Evolutionary conservation across 2,329 filamentous ascomycete genomes (phyloP).

Genomic region (Westerdykella aurantiaca): DNA sequence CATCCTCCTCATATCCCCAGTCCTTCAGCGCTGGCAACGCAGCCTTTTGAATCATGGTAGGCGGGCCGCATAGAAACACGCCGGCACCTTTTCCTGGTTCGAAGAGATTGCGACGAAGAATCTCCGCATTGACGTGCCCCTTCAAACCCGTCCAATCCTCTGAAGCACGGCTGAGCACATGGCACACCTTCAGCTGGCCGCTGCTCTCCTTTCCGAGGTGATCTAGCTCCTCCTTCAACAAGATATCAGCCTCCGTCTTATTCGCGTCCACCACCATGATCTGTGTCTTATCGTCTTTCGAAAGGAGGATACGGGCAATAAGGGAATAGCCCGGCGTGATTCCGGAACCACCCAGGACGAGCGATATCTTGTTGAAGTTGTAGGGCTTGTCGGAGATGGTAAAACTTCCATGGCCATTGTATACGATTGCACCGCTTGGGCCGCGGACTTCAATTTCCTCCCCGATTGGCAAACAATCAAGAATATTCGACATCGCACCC

Average conservation of each 20-base stretch:
- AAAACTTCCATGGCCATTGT: constrained; percentile 46
- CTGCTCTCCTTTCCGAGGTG: constrained; percentile 34
- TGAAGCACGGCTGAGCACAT: constrained; percentile 44
- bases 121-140: constrained; percentile 41
- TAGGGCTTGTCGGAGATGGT: constrained; percentile 39
- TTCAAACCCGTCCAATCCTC: constrained; percentile 44
- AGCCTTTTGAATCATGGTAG: constrained; percentile 49
- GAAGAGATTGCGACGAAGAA: constrained; percentile 41
- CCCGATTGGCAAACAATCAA: constrained; percentile 46
- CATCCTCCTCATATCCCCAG: constrained; percentile 44
- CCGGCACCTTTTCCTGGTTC: constrained; percentile 38
- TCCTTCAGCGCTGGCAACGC: constrained; percentile 45
- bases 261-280: constrained; percentile 47
- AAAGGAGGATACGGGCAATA: constrained; percentile 40
- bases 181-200: constrained; percentile 41
- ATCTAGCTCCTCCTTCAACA: constrained; percentile 42
- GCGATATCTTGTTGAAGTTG: constrained; percentile 42
- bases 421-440: constrained; percentile 48
- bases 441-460: constrained; percentile 50
- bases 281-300: constrained; percentile 32
- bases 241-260: constrained; percentile 44
- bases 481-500: constrained; percentile 50
- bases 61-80: constrained; percentile 48
- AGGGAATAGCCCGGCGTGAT: constrained; percentile 51
- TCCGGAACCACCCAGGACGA: constrained; percentile 49